Base-by-base conservation (phyloP, 768 basidiomycete genomes). In the Suillus subalutaceus region DNA sequence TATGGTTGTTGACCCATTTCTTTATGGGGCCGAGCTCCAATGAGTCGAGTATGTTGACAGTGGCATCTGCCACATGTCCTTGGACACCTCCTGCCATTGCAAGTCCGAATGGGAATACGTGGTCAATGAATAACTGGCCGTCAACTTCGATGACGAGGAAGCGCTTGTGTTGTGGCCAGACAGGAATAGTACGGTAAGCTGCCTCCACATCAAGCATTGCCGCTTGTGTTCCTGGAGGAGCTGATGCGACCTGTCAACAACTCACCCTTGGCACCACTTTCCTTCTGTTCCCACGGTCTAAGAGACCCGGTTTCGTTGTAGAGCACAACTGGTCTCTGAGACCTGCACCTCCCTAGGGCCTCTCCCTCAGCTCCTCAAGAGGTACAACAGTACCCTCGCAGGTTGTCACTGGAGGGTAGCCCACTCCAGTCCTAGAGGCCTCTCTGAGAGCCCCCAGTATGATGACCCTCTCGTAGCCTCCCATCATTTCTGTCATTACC, bases 101-200 rank as follows among this genome's bases (percentile, higher is more conserved):
- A 10, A 71, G 69, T 2, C 79, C 73, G 57, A 79, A 80, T 2
- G 78, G 77, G 44, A 70, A 62, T 40, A 63, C 57, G 63, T 80
- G 79, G 8, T 81, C 77, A 3, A 80, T 74, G 62, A 65, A 80
- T 43, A 78, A 78, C 0, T 50, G 1, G 6, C 72, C 71, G 0
- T 64, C 26, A 7, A 72, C 76, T 48, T 75, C 70, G 6, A 79
- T 50, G 0, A 80, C 76, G 3, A 81, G 70, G 73, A 75, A 80
- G 0, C 60, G 52, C 46, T 81, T 82, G 68, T 81, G 77, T 0
- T 67, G 65, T 0, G 79, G 78, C 2, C 64, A 60, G 1, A 79
- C 73, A 0, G 79, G 77, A 37, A 75, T 76, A 0, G 78, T 80
- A 1, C 76, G 66, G 63, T 80, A 79, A 46, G 78, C 80, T 53